Base-by-base conservation (phyloP, 2,329 filamentous ascomycete species). In the Verticillium klebahnii region DNA sequence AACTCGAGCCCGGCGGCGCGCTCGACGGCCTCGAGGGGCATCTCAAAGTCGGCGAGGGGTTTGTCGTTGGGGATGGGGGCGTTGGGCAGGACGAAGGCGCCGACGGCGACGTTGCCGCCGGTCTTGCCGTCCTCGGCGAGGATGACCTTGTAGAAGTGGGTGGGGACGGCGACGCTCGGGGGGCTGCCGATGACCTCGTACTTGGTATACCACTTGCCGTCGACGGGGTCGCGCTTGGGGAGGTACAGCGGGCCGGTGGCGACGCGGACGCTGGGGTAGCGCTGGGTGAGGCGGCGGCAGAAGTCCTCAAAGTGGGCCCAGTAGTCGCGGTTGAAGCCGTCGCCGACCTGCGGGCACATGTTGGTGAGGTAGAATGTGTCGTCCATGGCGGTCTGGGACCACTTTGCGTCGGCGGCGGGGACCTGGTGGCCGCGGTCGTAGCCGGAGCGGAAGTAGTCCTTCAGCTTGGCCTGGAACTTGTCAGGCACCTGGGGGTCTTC, bases 231-330 rank as follows among this genome's bases (percentile, higher is more conserved):
- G 63, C 88, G 86, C 75, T 90, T 90, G 11, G 95, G 95, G 25
- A 99, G 85, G 77, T 99, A 99, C 54, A 99, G 78, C 2, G 95
- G 95, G 0, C 95, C 95, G 0, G 95, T 99, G 61, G 97, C 92
- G 68, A 98, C 89, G 65, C 95, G 85, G 31, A 99, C 94, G 52
- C 86, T 90, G 1, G 94, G 93, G 73, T 97, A 99, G 60, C 81
- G 84, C 56, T 81, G 78, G 1, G 93, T 94, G 67, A 99, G 81
- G 19, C 92, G 82, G 11, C 95, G 86, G 78, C 94, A 97, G 72
- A 98, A 99, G 72, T 97, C 94, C 79, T 99, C 95, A 68, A 99
- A 93, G 75, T 99, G 95, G 40, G 95, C 91, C 95, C 95, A 99
- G 85, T 99, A 99, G 79, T 99, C 95, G 59, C 95, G 86, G 80